Percentiles rank a stretch among this genome's conserved stretches.
phyloP scores from a whole-genome alignment of 352 stramenopile species.

The Thalassiosira tumida region DNA sequence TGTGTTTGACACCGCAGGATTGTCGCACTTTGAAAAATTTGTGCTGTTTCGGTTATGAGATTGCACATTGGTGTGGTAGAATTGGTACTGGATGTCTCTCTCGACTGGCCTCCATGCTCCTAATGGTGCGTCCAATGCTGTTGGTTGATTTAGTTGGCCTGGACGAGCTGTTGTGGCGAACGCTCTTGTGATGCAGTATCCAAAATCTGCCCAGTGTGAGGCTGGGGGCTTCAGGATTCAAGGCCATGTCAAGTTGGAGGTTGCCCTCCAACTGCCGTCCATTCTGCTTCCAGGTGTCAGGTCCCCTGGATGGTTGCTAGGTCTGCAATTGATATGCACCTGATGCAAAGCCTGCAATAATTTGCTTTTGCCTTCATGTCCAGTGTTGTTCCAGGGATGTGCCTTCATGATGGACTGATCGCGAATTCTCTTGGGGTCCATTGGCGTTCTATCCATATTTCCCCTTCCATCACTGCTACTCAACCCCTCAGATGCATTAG shows the following conservation, averaged over 20 bases:
- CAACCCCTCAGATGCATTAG: neutral
- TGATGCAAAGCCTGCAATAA: neutral
- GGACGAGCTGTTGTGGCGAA: neutral
- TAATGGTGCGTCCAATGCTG: neutral
- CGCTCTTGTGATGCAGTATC: neutral
- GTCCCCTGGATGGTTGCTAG: neutral
- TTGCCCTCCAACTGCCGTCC: constrained; percentile 11
- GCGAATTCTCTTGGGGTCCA: constrained; percentile 31
- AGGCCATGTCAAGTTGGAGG: constrained; percentile 2
- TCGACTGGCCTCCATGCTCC: neutral
- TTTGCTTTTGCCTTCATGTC: constrained; percentile 2
- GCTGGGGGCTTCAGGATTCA: neutral
- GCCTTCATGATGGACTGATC: constrained; percentile 45
- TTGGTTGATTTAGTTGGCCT: neutral
- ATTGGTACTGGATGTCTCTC: neutral
- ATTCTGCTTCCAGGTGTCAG: constrained; percentile 16
- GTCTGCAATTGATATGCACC: constrained; percentile 24
- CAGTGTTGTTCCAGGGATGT: neutral
- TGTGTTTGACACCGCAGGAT: neutral
- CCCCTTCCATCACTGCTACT: neutral
- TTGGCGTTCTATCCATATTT: constrained; percentile 51
- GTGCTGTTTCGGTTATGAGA: neutral
- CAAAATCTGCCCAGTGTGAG: constrained; percentile 9
- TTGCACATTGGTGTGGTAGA: neutral
- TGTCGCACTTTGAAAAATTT: neutral